Evolutionary conservation across 768 basidiomycete species (phyloP).

Genomic region (Boletus insuetus): DNA sequence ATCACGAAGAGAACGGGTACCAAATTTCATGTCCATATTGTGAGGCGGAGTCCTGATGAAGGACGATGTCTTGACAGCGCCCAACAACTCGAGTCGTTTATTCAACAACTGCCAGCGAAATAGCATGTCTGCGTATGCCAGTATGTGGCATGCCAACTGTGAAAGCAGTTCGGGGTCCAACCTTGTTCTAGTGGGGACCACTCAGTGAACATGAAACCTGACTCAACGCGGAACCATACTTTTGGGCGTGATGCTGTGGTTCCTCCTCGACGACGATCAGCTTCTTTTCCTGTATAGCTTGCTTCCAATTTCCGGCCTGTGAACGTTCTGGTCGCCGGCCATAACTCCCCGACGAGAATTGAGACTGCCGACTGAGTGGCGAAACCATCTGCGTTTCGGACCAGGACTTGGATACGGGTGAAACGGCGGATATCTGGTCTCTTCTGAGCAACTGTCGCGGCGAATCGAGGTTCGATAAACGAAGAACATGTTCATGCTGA

Average conservation of each 20-base stretch:
- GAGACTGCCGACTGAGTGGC: slow-evolving; percentile 28
- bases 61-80: slow-evolving; percentile 46
- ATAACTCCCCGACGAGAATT: slow-evolving; percentile 43
- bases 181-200: slow-evolving; percentile 5
- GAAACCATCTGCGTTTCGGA: slow-evolving; percentile 43
- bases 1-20: background rate
- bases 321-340: slow-evolving; percentile 41
- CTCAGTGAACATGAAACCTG: background rate
- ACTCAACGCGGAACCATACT: slow-evolving; percentile 6
- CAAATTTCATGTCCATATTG: slow-evolving; percentile 38
- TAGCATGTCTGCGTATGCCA: slow-evolving; percentile 72
- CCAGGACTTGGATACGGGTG: slow-evolving; percentile 53
- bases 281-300: slow-evolving; percentile 36
- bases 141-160: slow-evolving; percentile 52
- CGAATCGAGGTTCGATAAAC: slow-evolving; percentile 25
- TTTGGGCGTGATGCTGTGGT: slow-evolving; percentile 8
- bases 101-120: slow-evolving; percentile 69
- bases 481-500: slow-evolving; percentile 18
- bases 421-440: slow-evolving; percentile 26
- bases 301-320: slow-evolving; percentile 36
- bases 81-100: slow-evolving; percentile 73
- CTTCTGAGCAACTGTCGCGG: slow-evolving; percentile 29
- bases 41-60: slow-evolving; percentile 21
- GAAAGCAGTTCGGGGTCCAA: slow-evolving; percentile 33
- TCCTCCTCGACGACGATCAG: slow-evolving; percentile 35